These are phyloP conservation scores for Phoma herbarum DNA, from an alignment of 2,329 filamentous ascomycete species.

Conservation along the genomic window DNA sequence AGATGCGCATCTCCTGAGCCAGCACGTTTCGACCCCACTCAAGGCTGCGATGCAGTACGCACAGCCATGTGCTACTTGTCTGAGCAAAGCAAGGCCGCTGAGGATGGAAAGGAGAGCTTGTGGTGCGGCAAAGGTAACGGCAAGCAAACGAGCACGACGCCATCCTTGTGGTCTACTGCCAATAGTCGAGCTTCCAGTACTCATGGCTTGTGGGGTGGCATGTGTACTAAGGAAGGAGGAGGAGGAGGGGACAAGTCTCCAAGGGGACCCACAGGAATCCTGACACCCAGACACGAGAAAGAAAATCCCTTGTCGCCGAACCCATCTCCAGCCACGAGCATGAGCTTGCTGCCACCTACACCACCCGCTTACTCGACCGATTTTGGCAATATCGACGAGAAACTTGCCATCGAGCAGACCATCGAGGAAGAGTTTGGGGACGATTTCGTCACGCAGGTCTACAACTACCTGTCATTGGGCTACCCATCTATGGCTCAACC, in stretches of 20 bases:
- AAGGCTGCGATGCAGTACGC: conserved; percentile 62
- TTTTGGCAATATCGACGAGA: conserved; percentile 54
- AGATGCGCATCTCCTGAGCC: conserved; percentile 83
- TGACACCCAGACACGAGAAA: conserved; percentile 57
- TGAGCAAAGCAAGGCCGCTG: conserved; percentile 57
- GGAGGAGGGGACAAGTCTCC: conserved; percentile 52
- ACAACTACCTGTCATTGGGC: conserved; percentile 93
- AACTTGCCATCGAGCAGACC: conserved; percentile 55
- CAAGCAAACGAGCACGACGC: conserved; percentile 41
- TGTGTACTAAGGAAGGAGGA: conserved; percentile 61
- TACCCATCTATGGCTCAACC: conserved; percentile 85
- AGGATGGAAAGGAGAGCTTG: conserved; percentile 59
- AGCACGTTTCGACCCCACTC: conserved; percentile 83
- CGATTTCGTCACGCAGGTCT: conserved; percentile 90
- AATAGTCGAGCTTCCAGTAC: conserved; percentile 63
- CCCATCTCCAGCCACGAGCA: conserved; percentile 46
- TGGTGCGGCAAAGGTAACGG: conserved; percentile 64
- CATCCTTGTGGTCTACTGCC: conserved; percentile 48
- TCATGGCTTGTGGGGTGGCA: conserved; percentile 78
- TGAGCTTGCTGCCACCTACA: conserved; percentile 47
- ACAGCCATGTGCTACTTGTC: conserved; percentile 61
- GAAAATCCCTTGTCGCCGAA: conserved; percentile 54
- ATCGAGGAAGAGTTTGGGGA: conserved; percentile 77
- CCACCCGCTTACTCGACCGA: conserved; percentile 48
- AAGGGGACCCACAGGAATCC: conserved; percentile 58